These are phyloP conservation scores for Glomus cerebriforme DNA, from an alignment of 192 early-diverging fungal genomes.

Conservation along the genomic window DNA sequence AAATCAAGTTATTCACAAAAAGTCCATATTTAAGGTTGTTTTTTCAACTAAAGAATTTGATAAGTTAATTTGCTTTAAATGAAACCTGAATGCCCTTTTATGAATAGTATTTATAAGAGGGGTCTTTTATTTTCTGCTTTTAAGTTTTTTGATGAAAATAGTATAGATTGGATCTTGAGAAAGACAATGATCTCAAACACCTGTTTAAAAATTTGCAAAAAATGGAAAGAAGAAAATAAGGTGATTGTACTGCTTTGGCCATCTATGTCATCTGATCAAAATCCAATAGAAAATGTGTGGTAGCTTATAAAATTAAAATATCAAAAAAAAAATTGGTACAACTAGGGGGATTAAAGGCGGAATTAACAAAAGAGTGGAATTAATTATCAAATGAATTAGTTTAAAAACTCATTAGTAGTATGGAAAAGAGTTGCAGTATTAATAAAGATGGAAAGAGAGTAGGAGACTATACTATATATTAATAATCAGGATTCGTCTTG, in stretches of 20 bases:
- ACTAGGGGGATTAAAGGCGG: not conserved
- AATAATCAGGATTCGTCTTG: not conserved
- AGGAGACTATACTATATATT: constrained; percentile 15
- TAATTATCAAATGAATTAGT: not conserved
- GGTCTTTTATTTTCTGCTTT: too few species aligned
- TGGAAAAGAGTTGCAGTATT: not conserved
- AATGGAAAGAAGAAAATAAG: not conserved
- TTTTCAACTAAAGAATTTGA: not conserved
- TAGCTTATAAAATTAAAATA: not conserved
- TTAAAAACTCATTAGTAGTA: not conserved
- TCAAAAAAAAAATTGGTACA: constrained; percentile 1
- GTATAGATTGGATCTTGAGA: too few species aligned
- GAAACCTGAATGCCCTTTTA: not conserved
- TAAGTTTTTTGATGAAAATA: too few species aligned
- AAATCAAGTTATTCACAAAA: not conserved
- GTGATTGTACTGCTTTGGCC: not conserved
- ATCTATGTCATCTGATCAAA: constrained; percentile 3
- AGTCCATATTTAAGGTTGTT: not conserved
- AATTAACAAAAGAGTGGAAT: not conserved
- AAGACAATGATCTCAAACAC: not conserved
- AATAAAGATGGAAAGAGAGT: not conserved
- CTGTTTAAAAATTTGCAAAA: not conserved
- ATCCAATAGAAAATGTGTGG: constrained; percentile 18
- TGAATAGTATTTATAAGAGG: too few species aligned
- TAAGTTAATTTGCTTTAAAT: not conserved